Evolutionary conservation across 2,329 filamentous ascomycete species (phyloP), one percentile per base, ranked within the genome.

Genomic region (Septoria petroselini): DNA sequence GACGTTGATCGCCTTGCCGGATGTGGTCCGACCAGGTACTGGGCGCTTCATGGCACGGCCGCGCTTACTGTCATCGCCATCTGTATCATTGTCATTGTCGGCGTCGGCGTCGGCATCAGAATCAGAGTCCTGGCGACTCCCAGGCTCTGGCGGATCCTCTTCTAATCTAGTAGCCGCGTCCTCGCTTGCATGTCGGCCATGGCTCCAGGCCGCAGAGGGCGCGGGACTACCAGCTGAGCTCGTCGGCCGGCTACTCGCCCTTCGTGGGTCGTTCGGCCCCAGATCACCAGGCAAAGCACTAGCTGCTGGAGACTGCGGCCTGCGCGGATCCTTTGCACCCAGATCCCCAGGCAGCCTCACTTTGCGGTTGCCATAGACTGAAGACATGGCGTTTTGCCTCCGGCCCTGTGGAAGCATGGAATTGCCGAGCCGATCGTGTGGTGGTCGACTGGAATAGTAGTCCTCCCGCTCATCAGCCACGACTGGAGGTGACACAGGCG

Each of bases 281-380:
- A 67, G 50, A 43, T 67, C 64, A 15, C 64, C 65, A 37, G 64
- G 64, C 3, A 66, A 33, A 4, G 45, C 30, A 25, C 38, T 43
- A 14, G 64, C 59, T 3, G 60, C 61, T 14, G 66, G 65, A 1
- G 64, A 67, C 25, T 61, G 60, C 9, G 65, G 58, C 29, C 66
- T 58, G 37, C 66, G 54, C 5, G 66, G 66, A 48, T 69, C 67
- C 30, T 59, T 65, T 4, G 66, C 58, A 12, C 67, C 67, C 3
- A 68, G 58, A 50, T 69, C 67, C 14, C 67, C 67, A 6, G 67
- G 67, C n/a, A 69, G 54, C 21, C 57, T 53, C 8, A 67, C 59
- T 33, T 62, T 62, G 9, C 45, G 48, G 15, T 48, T 57, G 23
- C 62, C 62, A 48, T 58, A 65, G 2, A 62, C 59, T 3, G 60